Evolutionary conservation across 306 rosid species (phyloP).

Genomic region (Coriaria nepalensis): DNA sequence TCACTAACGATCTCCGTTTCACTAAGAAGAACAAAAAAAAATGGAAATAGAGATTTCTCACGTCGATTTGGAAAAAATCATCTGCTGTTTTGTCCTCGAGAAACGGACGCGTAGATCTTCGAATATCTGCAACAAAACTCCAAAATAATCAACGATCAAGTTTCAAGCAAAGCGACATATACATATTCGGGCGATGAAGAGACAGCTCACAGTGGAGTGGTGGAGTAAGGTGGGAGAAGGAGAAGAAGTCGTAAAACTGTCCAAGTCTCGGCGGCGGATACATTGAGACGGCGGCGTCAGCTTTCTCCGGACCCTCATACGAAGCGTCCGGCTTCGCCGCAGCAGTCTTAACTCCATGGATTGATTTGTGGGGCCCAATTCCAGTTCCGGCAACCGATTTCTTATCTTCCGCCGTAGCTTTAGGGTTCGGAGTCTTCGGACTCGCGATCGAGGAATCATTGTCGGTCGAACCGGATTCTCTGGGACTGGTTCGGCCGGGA

Average conservation of each 20-base stretch:
- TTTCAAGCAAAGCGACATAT: neutral
- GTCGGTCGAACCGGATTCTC: slow-evolving; percentile 19
- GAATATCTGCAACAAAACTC: slow-evolving; percentile 47
- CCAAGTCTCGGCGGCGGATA: slow-evolving; percentile 79
- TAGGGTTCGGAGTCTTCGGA: slow-evolving; percentile 7
- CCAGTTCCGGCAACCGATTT: slow-evolving; percentile 13
- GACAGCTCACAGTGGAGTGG: slow-evolving; percentile 64
- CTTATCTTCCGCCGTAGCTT: slow-evolving; percentile 14
- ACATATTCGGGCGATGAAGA: neutral
- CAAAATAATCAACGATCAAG: slow-evolving; percentile 3
- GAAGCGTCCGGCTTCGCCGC: slow-evolving; percentile 11
- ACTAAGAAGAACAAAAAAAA: neutral
- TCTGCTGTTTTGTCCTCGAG: slow-evolving; percentile 75
- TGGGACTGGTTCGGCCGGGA: slow-evolving; percentile 17
- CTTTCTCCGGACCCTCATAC: slow-evolving; percentile 17
- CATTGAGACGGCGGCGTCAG: slow-evolving; percentile 49
- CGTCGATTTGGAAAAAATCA: slow-evolving; percentile 93
- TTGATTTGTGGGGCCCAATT: slow-evolving; percentile 6
- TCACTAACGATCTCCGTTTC: slow-evolving; percentile 2
- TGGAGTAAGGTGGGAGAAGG: slow-evolving; percentile 72
- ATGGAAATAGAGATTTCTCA: slow-evolving; percentile 19
- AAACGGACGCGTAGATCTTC: slow-evolving; percentile 82
- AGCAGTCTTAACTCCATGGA: slow-evolving; percentile 7
- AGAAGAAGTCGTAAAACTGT: slow-evolving; percentile 83
- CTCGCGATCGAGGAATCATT: slow-evolving; percentile 8